A percentile compares a stretch with the other conserved stretches of the same genome.
These are phyloP conservation scores for Gossypium anomalum DNA, from an alignment of 345 rosid genomes.

Conservation along the genomic window DNA sequence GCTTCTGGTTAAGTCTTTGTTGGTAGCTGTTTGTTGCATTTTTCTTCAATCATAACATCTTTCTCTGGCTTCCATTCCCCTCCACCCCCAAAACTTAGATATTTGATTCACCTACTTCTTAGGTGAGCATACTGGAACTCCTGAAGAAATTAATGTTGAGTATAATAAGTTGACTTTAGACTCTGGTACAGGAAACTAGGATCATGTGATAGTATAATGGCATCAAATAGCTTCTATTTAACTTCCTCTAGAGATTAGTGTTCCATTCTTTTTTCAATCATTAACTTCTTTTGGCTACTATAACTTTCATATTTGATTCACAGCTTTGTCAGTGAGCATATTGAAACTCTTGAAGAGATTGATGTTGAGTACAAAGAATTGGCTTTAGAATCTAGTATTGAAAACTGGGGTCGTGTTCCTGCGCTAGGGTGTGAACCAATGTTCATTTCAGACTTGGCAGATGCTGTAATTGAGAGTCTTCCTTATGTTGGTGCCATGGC, in stretches of 20 bases:
- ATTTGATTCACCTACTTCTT: slow-evolving; percentile 62
- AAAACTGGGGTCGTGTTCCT: slow-evolving; percentile 97
- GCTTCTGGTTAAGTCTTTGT: background rate
- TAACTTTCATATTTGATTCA: slow-evolving; percentile 19
- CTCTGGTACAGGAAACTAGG: slow-evolving; percentile 89
- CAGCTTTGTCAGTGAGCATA: slow-evolving; percentile 98
- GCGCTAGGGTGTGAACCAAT: slow-evolving; percentile 89
- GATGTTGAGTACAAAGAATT: slow-evolving; percentile 95
- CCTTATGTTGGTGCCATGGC: slow-evolving; percentile 99
- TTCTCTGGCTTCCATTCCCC: background rate
- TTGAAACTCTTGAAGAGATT: slow-evolving; percentile 97
- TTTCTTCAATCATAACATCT: background rate
- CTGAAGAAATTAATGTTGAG: slow-evolving; percentile 87
- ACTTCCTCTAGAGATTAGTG: background rate
- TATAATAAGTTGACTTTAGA: slow-evolving; percentile 77
- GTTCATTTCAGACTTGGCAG: slow-evolving; percentile 95
- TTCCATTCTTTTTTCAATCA: background rate
- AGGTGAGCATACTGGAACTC: slow-evolving; percentile 85
- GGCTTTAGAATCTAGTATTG: slow-evolving; percentile 84
- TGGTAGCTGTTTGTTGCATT: background rate
- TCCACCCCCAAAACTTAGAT: background rate
- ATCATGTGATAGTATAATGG: slow-evolving; percentile 39
- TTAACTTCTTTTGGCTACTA: slow-evolving; percentile 11
- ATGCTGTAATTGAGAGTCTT: slow-evolving; percentile 94
- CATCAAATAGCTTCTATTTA: background rate